Percentiles rank a stretch among this genome's conserved stretches.
Conservation (phyloP, 768 basidiomycete species). For the Boletellus ananiceps region DNA sequence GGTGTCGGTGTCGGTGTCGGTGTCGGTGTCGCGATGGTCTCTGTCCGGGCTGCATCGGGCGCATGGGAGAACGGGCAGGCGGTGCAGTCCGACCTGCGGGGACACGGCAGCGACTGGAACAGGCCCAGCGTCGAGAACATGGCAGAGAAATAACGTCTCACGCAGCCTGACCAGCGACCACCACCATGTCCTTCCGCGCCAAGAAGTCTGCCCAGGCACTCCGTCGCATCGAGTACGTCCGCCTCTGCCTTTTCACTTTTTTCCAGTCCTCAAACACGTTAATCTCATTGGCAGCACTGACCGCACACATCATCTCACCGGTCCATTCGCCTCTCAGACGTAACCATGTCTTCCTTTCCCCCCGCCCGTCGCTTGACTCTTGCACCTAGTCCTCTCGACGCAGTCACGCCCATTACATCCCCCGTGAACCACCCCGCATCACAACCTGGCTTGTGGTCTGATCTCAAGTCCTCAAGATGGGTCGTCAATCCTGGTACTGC, state of each 20-base stretch:
- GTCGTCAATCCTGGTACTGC: slow-evolving; percentile 60
- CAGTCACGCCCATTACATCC: slow-evolving; percentile 16
- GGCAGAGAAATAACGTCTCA: slow-evolving; percentile 16
- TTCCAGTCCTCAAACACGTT: no score
- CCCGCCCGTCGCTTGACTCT: not conserved
- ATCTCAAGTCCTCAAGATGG: slow-evolving; percentile 60
- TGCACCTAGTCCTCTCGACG: not conserved
- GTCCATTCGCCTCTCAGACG: not conserved
- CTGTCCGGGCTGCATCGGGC: slow-evolving; percentile 28
- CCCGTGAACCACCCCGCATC: slow-evolving; percentile 1
- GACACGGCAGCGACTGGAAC: slow-evolving; percentile 59
- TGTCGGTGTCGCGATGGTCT: slow-evolving; percentile 12
- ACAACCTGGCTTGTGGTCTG: slow-evolving; percentile 38
- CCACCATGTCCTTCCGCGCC: not conserved
- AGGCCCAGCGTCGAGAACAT: slow-evolving; percentile 66
- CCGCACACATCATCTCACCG: not conserved
- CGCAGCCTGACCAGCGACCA: no score
- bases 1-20: not conserved
- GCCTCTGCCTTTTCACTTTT: not conserved
- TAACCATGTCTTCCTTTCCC: not conserved
- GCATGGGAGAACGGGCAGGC: slow-evolving; percentile 69
- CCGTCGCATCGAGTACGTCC: not conserved
- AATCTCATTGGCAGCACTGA: not conserved
- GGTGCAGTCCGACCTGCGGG: slow-evolving; percentile 45
- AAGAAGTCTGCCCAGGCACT: not conserved